Percentiles rank a stretch among this genome's conserved stretches.
Evolutionary conservation across 495 filamentous ascomycete genomes (phyloP).

Genomic region (Friedmanniomyces endolithicus): DNA sequence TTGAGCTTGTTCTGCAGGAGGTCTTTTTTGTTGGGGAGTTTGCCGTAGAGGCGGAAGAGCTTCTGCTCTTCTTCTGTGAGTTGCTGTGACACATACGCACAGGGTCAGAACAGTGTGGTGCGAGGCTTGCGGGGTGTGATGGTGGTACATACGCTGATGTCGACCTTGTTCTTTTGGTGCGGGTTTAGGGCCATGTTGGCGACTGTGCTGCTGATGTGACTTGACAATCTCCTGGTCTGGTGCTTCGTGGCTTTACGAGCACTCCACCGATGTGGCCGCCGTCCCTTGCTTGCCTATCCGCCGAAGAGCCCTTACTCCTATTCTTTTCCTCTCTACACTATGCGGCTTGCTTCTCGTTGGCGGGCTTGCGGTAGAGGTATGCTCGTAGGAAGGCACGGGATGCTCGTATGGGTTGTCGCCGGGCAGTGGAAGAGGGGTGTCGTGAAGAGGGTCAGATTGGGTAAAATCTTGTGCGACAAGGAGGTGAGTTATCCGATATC

Average conservation of each 20-base stretch:
- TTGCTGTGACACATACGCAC: conserved; percentile 40
- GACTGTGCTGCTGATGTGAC: neutral
- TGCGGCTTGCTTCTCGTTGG: too few relatives aligned
- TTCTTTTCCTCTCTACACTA: too few relatives aligned
- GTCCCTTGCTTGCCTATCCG: neutral
- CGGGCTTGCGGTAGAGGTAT: too few relatives aligned
- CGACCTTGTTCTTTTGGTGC: conserved; percentile 91
- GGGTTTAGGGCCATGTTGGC: conserved; percentile 54
- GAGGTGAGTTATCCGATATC: too few relatives aligned
- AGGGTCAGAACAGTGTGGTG: neutral
- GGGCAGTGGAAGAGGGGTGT: too few relatives aligned
- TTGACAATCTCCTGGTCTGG: neutral
- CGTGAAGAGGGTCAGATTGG: too few relatives aligned
- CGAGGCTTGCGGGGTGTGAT: too few relatives aligned
- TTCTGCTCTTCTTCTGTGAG: conserved; percentile 87
- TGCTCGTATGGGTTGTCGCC: too few relatives aligned
- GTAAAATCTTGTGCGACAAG: too few relatives aligned
- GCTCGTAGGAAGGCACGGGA: too few relatives aligned
- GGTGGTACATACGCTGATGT: conserved; percentile 64
- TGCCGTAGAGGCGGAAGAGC: conserved; percentile 91
- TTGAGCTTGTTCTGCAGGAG: conserved; percentile 95
- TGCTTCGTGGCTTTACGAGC: neutral
- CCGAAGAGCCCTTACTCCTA: too few relatives aligned
- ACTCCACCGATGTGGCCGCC: neutral
- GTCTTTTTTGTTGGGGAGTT: conserved; percentile 89